Evolutionary conservation across 1,284 basidiomycete genomes (phyloP).

Genomic region (Irpex sp.): DNA sequence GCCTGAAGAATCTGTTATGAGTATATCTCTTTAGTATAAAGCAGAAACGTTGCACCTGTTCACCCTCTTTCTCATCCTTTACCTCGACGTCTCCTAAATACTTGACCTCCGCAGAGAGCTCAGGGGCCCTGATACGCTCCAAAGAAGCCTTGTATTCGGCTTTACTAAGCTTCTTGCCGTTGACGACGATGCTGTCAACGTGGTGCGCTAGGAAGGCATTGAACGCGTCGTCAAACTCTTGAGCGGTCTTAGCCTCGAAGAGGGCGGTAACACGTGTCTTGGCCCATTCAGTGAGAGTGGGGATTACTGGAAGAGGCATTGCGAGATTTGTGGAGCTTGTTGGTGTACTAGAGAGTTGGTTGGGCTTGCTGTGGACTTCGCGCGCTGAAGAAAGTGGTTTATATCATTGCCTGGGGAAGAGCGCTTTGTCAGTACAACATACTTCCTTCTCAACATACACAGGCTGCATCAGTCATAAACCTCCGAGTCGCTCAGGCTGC

Average conservation of each 20-base stretch:
- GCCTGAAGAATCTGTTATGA: not conserved
- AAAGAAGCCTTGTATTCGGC: slow-evolving; percentile 25
- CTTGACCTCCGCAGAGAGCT: slow-evolving; percentile 19
- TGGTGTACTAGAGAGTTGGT: not conserved
- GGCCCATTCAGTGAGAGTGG: slow-evolving; percentile 31
- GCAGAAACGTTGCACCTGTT: not conserved
- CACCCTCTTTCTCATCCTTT: slow-evolving; percentile 10
- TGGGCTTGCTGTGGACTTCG: slow-evolving; percentile 11
- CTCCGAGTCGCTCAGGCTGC: no score
- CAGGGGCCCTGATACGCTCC: slow-evolving; percentile 17
- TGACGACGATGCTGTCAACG: slow-evolving; percentile 29
- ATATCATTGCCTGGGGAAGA: no score
- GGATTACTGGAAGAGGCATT: not conserved
- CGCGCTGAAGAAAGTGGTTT: no score
- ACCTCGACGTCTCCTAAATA: slow-evolving; percentile 22
- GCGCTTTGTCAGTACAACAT: no score
- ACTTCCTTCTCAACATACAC: no score
- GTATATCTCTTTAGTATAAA: no score
- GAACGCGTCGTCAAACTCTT: slow-evolving; percentile 30
- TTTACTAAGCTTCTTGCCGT: slow-evolving; percentile 25
- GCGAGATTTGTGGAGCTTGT: not conserved
- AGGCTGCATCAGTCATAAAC: no score
- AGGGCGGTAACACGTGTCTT: slow-evolving; percentile 30
- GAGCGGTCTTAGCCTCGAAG: slow-evolving; percentile 27
- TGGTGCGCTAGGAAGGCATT: slow-evolving; percentile 29